These are phyloP conservation scores for Petunia hybrid DNA, from an alignment of 305 asterid species.

Conservation along the genomic window DNA sequence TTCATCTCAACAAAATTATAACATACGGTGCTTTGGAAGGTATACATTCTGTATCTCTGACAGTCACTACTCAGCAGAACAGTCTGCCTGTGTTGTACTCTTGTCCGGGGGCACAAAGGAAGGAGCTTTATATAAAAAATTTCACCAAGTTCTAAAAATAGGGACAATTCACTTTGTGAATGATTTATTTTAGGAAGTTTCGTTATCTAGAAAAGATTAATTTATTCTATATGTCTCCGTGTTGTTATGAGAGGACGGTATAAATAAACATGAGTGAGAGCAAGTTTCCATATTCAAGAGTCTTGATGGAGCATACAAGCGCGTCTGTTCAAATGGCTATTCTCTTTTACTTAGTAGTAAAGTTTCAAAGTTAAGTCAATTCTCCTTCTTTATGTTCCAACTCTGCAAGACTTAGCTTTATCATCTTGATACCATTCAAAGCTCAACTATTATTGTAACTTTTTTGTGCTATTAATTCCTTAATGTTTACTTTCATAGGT, in stretches of 20 bases:
- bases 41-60: background rate
- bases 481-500: conserved; percentile 38
- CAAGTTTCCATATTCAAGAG: background rate
- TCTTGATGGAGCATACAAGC: background rate
- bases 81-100: background rate
- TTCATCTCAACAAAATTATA: too few relatives aligned
- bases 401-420: background rate
- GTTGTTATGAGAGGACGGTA: background rate
- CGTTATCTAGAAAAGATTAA: background rate
- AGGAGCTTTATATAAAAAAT: background rate
- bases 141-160: background rate
- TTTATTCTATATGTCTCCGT: background rate
- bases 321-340: background rate
- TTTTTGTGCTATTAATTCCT: background rate
- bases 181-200: background rate
- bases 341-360: background rate
- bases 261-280: background rate
- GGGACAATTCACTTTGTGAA: background rate
- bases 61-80: background rate
- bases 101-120: background rate
- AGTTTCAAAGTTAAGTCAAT: background rate
- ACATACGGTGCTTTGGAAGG: too few relatives aligned
- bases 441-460: background rate
- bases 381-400: background rate
- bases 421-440: background rate